Evolutionary conservation across 345 rosid genomes (phyloP), one percentile per base, ranked within the genome.

Genomic region (Hibiscus syriacus): DNA sequence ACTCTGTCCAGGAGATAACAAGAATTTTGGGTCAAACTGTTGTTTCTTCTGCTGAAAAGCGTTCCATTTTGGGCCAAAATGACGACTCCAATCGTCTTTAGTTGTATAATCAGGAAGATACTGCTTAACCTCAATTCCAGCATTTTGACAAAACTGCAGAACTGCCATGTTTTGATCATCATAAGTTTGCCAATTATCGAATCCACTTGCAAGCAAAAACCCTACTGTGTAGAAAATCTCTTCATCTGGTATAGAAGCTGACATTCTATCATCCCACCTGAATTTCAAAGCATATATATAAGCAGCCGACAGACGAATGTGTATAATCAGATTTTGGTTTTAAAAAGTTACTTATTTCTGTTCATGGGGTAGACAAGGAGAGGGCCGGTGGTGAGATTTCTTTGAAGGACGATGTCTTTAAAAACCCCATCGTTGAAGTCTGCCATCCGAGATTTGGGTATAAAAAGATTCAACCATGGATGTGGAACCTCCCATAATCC

Each of bases 401-500:
- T 80, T 66, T 79, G 74, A 11, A 91, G 96, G 41, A 94, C 78
- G 75, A 94, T 79, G 67, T 74, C 80, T 52, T 49, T 79, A 76
- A 94, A 81, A 68, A 91, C 89, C 56, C 88, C 92, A 2, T 84
- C 68, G 53, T 85, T 78, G 83, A 94, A 91, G 45, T 83, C 84
- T 1, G 41, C 22, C 13, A 94, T 86, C 11, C 76, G 74, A 57
- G 99, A 94, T 76, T 71, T 78, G 2, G 99, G 97, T 17, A 94
- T 72, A 23, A 94, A 91, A 1, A 94, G 78, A 58, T 91, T 94
- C 38, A 91, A 73, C 99, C 99, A 94, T 30, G 99, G 99, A 79
- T 94, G 99, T 46, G 99, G 96, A 79, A 94, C 96, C 29, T 93
- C 90, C 98, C 98, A 92, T 6, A 87, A 62, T 53, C 96, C 92